Evolutionary conservation across 495 filamentous ascomycete genomes (phyloP).

Genomic region (Pseudoneurospora amorphoporcata): DNA sequence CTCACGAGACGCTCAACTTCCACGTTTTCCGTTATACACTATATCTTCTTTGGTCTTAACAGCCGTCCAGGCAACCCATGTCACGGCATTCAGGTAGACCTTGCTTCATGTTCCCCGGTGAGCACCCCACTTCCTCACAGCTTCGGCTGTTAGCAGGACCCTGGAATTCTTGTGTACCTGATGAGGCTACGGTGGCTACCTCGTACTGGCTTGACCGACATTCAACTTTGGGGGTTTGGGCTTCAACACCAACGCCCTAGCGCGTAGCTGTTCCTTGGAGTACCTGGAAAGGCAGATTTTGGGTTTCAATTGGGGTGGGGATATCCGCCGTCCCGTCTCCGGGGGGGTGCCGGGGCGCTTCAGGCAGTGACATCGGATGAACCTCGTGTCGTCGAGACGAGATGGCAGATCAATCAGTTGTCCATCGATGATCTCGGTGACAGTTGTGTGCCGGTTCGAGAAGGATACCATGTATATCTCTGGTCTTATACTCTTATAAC

Average conservation of each 20-base stretch:
- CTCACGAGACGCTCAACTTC: neutral
- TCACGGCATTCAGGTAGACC: neutral
- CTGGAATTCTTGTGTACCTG: neutral
- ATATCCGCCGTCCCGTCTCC: neutral
- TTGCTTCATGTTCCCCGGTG: neutral
- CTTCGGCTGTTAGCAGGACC: neutral
- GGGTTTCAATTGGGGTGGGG: neutral
- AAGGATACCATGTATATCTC: too few relatives aligned
- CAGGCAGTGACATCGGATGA: neutral
- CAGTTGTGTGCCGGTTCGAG: neutral
- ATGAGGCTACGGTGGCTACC: neutral
- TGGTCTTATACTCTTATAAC: too few relatives aligned
- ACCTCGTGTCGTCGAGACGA: neutral
- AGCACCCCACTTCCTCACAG: neutral
- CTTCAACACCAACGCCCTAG: neutral
- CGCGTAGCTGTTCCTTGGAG: neutral
- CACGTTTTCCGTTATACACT: neutral
- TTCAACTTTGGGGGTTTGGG: neutral
- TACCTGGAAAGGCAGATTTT: neutral
- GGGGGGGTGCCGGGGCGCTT: neutral
- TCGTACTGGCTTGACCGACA: neutral
- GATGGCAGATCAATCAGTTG: neutral
- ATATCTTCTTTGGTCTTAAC: neutral
- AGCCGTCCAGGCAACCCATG: neutral
- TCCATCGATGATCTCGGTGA: neutral